Evolutionary conservation across 768 basidiomycete genomes (phyloP), one percentile per base, ranked within the genome.

Genomic region (Termitomyces sp.): DNA sequence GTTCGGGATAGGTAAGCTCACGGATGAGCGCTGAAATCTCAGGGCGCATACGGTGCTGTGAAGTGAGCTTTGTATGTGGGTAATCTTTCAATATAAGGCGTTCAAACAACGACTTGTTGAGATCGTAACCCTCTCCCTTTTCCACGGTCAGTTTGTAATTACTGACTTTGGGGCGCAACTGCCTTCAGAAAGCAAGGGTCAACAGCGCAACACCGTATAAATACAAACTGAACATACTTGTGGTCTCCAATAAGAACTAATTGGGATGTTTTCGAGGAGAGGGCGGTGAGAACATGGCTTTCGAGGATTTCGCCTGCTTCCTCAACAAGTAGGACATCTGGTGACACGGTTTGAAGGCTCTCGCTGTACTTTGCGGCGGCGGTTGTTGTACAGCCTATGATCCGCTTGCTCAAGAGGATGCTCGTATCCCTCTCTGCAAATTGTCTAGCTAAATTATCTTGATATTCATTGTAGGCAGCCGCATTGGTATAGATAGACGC

Each of bases 221-320:
- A 36, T 29, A 9, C 29, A 29, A 29, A 35, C 13, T 20, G 5
- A 66, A 36, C 80, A 13, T 67, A 86, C 87, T 88, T 81, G 66
- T 88, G 87, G 60, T 89, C 87, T 0, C 86, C 86, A 29, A 89
- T 88, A 5, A 89, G 70, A 59, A 88, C 80, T 50, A 88, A 63
- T 29, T 86, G 84, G 3, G 69, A 66, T 0, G 79, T 79, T 0
- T 70, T 53, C 2, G 54, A 53, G 0, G 77, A 76, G 4, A 88
- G 66, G 0, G 87, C 79, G 0, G 84, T 84, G 36, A 88, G 57
- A 35, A 86, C 68, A 59, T 88, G 86, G 54, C 81, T 83, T 61
- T 88, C 86, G 2, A 88, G 64, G 41, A 88, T 87, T 60, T 89
- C 86, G 6, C 87, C 86, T 0, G 86, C 86, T 65, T 88, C 87